Percentiles rank a stretch among this genome's conserved stretches.
phyloP scores from a whole-genome alignment of 23 red algal species.

The Gracilaria vermiculophylla region DNA sequence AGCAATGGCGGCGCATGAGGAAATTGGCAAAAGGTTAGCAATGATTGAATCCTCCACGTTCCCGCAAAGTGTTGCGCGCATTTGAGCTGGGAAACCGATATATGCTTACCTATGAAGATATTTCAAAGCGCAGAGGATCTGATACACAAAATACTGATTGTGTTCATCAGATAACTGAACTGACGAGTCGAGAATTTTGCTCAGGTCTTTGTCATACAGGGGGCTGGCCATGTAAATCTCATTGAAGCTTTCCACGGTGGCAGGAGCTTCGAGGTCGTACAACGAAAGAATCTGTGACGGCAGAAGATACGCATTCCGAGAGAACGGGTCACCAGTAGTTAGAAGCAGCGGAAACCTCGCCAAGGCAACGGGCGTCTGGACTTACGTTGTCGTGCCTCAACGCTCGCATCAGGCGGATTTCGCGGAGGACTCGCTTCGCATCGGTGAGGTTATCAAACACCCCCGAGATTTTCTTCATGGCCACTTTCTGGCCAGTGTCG shows the following conservation, averaged over 20 bases:
- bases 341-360: not conserved
- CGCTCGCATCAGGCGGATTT: constrained; percentile 80
- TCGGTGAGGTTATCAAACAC: constrained; percentile 92
- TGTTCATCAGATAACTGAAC: constrained; percentile 73
- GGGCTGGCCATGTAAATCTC: constrained; percentile 91
- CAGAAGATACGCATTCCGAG: not conserved
- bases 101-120: constrained; percentile 84
- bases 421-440: constrained; percentile 83
- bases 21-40: not conserved
- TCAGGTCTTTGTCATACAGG: constrained; percentile 94
- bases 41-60: not conserved
- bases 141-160: constrained; percentile 94
- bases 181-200: constrained; percentile 74
- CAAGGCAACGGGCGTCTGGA: no score
- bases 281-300: constrained; percentile 66
- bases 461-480: constrained; percentile 88
- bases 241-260: constrained; percentile 62
- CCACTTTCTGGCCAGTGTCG: constrained; percentile 44
- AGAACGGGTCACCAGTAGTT: not conserved
- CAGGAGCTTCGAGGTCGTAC: constrained; percentile 74
- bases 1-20: not conserved
- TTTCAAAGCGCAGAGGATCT: constrained; percentile 88
- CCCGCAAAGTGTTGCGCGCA: not conserved
- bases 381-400: constrained; percentile 91
- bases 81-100: not conserved